Conservation (phyloP, 176 grass and related monocot species). For the Avena atlantica region DNA sequence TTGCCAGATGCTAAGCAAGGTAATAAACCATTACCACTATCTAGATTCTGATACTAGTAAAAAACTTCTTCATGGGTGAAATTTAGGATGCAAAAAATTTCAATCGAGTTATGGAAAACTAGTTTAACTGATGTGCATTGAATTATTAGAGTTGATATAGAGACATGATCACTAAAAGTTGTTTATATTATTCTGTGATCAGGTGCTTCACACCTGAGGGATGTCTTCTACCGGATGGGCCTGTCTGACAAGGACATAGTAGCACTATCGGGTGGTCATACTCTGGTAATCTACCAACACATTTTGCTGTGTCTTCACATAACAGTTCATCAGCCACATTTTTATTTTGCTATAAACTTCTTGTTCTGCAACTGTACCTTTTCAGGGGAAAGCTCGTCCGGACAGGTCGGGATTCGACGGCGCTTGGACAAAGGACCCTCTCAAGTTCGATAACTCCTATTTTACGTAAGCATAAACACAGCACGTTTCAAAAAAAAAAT, state of each 20-base stretch:
- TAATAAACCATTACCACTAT: background rate
- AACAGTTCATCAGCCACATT: background rate
- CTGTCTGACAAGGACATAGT: conserved; percentile 82
- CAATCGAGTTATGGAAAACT: background rate
- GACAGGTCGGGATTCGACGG: conserved; percentile 68
- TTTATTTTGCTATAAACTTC: background rate
- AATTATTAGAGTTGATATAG: background rate
- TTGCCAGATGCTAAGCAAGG: conserved; percentile 76
- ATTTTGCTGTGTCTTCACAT: background rate
- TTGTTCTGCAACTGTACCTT: background rate
- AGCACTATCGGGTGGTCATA: conserved; percentile 77
- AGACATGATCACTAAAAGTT: background rate
- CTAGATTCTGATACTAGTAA: background rate
- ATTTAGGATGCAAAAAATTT: background rate
- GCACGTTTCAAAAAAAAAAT: no score
- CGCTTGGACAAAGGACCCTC: conserved; percentile 70
- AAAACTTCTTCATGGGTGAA: background rate
- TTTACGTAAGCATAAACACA: conserved; percentile 37
- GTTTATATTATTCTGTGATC: background rate
- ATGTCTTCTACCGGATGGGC: conserved; percentile 74
- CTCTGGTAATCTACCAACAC: conserved; percentile 48
- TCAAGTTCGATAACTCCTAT: conserved; percentile 74
- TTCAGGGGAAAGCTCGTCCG: conserved; percentile 57
- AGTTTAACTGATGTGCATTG: background rate
- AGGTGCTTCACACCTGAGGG: conserved; percentile 70